A percentile compares a stretch with the other conserved stretches of the same genome.
Conservation (phyloP, 345 rosid species). For the Dipteronia dyeriana region DNA sequence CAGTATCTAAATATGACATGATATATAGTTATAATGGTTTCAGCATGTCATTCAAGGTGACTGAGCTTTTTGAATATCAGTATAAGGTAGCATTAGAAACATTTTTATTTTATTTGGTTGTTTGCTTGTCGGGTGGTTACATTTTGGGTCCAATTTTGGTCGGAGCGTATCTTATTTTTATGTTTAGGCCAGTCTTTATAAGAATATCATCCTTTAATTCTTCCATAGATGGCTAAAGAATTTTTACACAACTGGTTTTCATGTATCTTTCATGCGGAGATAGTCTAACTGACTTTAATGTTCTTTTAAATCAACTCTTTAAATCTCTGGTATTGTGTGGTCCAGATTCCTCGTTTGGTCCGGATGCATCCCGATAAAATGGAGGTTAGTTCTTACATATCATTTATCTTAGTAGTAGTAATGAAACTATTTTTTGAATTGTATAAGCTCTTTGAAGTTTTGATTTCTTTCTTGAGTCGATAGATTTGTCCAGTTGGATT, state of each 20-base stretch:
- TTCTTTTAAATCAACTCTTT: not conserved
- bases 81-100: not conserved
- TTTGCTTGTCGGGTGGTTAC: not conserved
- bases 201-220: not conserved
- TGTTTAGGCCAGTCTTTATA: not conserved
- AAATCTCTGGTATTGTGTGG: conserved; percentile 21
- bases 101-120: not conserved
- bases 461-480: not conserved
- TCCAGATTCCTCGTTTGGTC: conserved; percentile 90
- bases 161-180: not conserved
- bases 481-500: not conserved
- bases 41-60: not conserved
- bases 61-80: not conserved
- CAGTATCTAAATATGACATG: not conserved
- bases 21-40: not conserved
- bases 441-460: not conserved
- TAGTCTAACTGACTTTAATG: not conserved
- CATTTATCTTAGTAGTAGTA: conserved; percentile 12
- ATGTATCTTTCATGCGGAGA: not conserved
- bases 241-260: not conserved
- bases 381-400: conserved; percentile 59
- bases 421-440: not conserved
- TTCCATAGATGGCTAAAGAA: not conserved
- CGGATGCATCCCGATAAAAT: conserved; percentile 97
- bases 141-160: conserved; percentile 5